Evolutionary conservation across 306 rosid species (phyloP).

Genomic region (Dalbergia oliveri): DNA sequence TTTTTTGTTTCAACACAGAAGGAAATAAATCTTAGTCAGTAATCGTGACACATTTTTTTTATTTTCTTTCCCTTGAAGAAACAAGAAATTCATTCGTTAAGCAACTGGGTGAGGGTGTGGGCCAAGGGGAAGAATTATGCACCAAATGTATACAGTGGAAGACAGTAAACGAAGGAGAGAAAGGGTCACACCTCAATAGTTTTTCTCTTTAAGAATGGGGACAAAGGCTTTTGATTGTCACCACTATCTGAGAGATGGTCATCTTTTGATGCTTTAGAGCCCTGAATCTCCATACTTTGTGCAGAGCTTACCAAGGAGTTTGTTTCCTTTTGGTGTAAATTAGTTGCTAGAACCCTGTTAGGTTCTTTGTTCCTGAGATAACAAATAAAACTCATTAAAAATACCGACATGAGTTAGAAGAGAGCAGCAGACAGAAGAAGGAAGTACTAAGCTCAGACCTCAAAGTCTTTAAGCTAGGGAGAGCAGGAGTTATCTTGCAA

Average conservation of each 20-base stretch:
- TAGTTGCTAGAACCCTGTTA: slow-evolving; percentile 49
- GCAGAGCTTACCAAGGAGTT: slow-evolving; percentile 42
- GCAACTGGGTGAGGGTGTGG: background rate
- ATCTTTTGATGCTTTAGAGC: slow-evolving; percentile 49
- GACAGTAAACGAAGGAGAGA: slow-evolving; percentile 18
- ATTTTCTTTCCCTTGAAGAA: slow-evolving; percentile 9
- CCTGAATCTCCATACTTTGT: slow-evolving; percentile 51
- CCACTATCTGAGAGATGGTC: slow-evolving; percentile 45
- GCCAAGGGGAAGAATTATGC: slow-evolving; percentile 18
- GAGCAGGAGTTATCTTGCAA: slow-evolving; percentile 56
- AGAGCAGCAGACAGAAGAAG: slow-evolving; percentile 33
- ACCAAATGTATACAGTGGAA: slow-evolving; percentile 31
- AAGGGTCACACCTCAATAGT: slow-evolving; percentile 61
- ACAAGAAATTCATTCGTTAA: slow-evolving; percentile 12
- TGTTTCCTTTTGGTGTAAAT: slow-evolving; percentile 53
- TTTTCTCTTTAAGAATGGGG: slow-evolving; percentile 70
- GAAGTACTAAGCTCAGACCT: slow-evolving; percentile 53
- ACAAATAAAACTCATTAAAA: slow-evolving; percentile 41
- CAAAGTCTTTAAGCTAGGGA: slow-evolving; percentile 58
- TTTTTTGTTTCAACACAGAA: slow-evolving; percentile 26
- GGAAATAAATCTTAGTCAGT: slow-evolving; percentile 29
- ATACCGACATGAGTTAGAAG: slow-evolving; percentile 14
- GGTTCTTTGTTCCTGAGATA: slow-evolving; percentile 56
- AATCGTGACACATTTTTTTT: slow-evolving; percentile 14
- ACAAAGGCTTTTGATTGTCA: slow-evolving; percentile 56